Evolutionary conservation across 306 rosid genomes (phyloP).

Genomic region (Pyrus pyrifolia): DNA sequence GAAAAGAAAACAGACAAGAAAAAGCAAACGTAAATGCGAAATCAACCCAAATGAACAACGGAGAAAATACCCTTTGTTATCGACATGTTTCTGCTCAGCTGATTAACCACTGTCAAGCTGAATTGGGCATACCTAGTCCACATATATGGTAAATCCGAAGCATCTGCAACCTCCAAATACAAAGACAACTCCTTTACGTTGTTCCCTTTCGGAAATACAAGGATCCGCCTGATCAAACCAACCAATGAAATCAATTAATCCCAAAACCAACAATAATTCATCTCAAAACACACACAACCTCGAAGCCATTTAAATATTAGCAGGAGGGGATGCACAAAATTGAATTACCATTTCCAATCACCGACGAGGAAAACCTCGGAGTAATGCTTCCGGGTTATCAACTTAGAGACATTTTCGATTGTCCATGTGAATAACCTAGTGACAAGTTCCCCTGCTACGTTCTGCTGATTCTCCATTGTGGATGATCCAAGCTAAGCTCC

Average conservation of each 20-base stretch:
- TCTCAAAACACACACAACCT: neutral
- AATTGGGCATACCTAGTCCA: neutral
- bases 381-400: too few species aligned
- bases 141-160: neutral
- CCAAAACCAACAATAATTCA: neutral
- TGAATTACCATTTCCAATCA: slow-evolving; percentile 2
- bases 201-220: neutral
- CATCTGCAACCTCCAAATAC: neutral
- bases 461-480: neutral
- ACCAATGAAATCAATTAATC: neutral
- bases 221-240: neutral
- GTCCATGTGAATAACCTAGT: neutral
- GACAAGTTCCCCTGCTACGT: neutral
- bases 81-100: neutral
- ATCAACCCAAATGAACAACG: neutral
- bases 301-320: neutral
- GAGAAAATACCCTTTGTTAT: neutral
- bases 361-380: neutral
- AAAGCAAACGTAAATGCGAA: neutral
- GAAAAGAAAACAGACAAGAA: neutral
- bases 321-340: neutral
- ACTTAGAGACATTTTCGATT: neutral
- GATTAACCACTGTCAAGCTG: neutral
- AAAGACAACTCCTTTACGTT: neutral
- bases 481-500: neutral